Percentiles rank a stretch among this genome's conserved stretches.
Conservation (phyloP, 106 monocot species). For the Allium cepa region DNA sequence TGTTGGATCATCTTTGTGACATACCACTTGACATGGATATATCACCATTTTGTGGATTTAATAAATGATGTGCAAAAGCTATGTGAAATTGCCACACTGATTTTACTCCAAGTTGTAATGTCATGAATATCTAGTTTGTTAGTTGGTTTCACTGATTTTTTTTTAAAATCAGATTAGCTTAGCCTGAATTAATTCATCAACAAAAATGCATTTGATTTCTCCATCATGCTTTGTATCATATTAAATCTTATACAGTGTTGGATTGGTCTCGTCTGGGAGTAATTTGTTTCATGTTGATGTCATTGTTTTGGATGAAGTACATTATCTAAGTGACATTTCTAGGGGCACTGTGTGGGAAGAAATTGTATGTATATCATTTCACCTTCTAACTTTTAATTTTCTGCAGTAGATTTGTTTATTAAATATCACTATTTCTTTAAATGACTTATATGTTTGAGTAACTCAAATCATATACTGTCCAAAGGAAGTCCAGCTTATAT, state of each 20-base stretch:
- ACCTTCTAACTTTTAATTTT: constrained; percentile 1
- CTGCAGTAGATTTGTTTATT: constrained; percentile 2
- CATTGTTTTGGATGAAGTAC: constrained; percentile 94
- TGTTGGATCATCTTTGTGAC: too few relatives aligned
- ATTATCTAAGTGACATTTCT: too few relatives aligned
- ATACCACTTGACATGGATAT: too few relatives aligned
- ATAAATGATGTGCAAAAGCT: too few relatives aligned
- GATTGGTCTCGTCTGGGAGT: constrained; percentile 69
- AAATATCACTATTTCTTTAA: constrained; percentile 1
- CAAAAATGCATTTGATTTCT: not conserved
- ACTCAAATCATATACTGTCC: constrained; percentile 90
- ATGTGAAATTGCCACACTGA: too few relatives aligned
- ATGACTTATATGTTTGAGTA: constrained; percentile 15
- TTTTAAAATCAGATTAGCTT: too few relatives aligned
- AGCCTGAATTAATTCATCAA: too few relatives aligned
- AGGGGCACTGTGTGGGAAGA: constrained; percentile 99
- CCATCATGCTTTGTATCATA: not conserved
- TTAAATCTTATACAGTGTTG: constrained; percentile 51
- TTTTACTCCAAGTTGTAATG: too few relatives aligned
- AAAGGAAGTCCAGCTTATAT: constrained; percentile 88
- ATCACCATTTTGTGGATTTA: too few relatives aligned
- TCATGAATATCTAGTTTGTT: too few relatives aligned
- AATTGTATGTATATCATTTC: constrained; percentile 53
- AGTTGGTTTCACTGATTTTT: too few relatives aligned
- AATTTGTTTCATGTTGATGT: constrained; percentile 88